A percentile compares a stretch with the other conserved stretches of the same genome.
Conservation (phyloP, 192 early-diverging fungal species). For the Coemansia interrupta region DNA sequence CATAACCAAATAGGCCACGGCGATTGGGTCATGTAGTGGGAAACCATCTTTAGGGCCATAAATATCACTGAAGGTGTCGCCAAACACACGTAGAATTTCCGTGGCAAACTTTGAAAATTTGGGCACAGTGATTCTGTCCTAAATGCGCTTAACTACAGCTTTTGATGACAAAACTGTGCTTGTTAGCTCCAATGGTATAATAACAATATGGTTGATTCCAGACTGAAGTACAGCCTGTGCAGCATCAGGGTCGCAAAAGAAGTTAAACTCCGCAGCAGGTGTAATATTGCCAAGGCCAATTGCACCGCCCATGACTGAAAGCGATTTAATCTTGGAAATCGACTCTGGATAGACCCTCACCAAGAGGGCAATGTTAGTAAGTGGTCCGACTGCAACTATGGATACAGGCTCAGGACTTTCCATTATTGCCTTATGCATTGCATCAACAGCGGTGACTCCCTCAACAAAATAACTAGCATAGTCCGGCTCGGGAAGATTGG, state of each 20-base stretch:
- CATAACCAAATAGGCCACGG: slow-evolving; percentile 28
- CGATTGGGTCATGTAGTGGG: slow-evolving; percentile 32
- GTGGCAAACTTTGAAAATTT: slow-evolving; percentile 17
- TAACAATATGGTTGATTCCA: slow-evolving; percentile 17
- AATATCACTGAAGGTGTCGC: slow-evolving; percentile 10
- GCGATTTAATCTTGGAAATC: slow-evolving; percentile 27
- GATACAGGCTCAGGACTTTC: slow-evolving; percentile 12
- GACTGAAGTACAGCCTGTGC: slow-evolving; percentile 26
- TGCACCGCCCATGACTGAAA: slow-evolving; percentile 51
- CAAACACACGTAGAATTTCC: slow-evolving; percentile 16
- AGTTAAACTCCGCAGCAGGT: slow-evolving; percentile 36
- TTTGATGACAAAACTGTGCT: slow-evolving; percentile 13
- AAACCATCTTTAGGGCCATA: slow-evolving; percentile 16
- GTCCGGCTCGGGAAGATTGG: slow-evolving; percentile 14
- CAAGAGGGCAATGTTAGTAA: slow-evolving; percentile 53
- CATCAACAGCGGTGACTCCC: slow-evolving; percentile 14
- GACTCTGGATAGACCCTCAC: slow-evolving; percentile 46
- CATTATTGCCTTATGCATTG: slow-evolving; percentile 27
- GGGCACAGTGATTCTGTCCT: slow-evolving; percentile 1
- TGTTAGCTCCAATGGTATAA: slow-evolving; percentile 31
- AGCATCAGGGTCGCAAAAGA: slow-evolving; percentile 36
- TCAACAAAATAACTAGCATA: slow-evolving; percentile 12
- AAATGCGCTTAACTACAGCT: slow-evolving; percentile 20
- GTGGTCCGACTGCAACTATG: slow-evolving; percentile 42
- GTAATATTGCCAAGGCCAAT: slow-evolving; percentile 20